phyloP scores from a whole-genome alignment of 202 grass and related monocot genomes.

The Cymbopogon flexuosus region DNA sequence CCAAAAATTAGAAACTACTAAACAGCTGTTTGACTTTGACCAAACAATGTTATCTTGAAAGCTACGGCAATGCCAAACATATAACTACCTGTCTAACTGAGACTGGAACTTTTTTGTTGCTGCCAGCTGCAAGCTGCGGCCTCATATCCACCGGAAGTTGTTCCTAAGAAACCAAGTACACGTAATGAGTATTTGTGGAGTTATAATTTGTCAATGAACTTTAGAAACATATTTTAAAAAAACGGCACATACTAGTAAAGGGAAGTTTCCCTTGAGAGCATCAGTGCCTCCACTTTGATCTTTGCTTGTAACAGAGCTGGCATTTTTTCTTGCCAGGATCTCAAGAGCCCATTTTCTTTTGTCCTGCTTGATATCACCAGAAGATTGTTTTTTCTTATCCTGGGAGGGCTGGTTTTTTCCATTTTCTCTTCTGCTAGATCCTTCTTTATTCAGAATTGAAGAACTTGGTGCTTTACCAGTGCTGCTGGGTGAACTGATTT shows the following conservation, averaged over 20 bases:
- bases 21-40: not conserved
- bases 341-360: slow-evolving; percentile 98
- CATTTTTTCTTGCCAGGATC: slow-evolving; percentile 87
- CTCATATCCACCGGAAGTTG: slow-evolving; percentile 82
- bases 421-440: slow-evolving; percentile 36
- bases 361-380: slow-evolving; percentile 53
- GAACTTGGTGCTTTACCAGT: slow-evolving; percentile 28
- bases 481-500: slow-evolving; percentile 42
- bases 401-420: slow-evolving; percentile 33
- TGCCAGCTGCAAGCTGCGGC: slow-evolving; percentile 40
- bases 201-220: not conserved
- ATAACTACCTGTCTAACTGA: slow-evolving; percentile 76
- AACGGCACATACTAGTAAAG: slow-evolving; percentile 60
- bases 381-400: slow-evolving; percentile 45
- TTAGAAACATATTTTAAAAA: slow-evolving; percentile 26
- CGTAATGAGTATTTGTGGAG: slow-evolving; percentile 30
- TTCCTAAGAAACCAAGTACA: slow-evolving; percentile 44
- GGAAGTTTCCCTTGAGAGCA: slow-evolving; percentile 61
- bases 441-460: slow-evolving; percentile 35
- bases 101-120: slow-evolving; percentile 63
- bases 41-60: not conserved
- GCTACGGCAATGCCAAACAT: not conserved
- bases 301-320: slow-evolving; percentile 51
- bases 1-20: not conserved
- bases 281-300: slow-evolving; percentile 53